Conservation (phyloP, 176 grass and related monocot genomes). For the Bolboschoenus planiculmis region DNA sequence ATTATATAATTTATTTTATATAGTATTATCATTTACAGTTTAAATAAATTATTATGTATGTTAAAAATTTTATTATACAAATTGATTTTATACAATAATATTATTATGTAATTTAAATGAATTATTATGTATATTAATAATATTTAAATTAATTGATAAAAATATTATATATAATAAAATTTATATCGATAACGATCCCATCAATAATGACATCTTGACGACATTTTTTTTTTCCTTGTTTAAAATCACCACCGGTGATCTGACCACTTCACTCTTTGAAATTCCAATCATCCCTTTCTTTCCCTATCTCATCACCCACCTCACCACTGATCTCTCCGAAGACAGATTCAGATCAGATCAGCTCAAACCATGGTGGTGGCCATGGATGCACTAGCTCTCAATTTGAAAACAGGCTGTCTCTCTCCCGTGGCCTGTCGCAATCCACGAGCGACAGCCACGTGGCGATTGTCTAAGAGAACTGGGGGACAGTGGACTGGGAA, state of each 20-base stretch:
- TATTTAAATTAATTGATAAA: no score
- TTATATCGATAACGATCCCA: no score
- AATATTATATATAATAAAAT: no score
- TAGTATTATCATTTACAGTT: no score
- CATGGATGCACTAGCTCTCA: slow-evolving; percentile 63
- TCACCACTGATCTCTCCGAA: not conserved
- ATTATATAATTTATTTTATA: no score
- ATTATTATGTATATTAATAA: no score
- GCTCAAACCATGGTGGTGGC: not conserved
- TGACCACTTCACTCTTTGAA: not conserved
- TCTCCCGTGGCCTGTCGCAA: slow-evolving; percentile 18
- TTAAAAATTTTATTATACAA: no score
- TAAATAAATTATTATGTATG: no score
- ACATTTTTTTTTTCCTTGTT: no score
- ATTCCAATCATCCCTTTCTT: not conserved
- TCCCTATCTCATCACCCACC: not conserved
- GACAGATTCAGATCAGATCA: not conserved
- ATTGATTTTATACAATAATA: no score
- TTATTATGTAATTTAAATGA: no score
- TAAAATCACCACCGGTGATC: slow-evolving; percentile 4
- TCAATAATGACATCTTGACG: no score
- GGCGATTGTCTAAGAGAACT: slow-evolving; percentile 13
- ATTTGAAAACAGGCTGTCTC: slow-evolving; percentile 31
- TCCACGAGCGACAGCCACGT: not conserved
- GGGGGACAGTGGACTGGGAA: slow-evolving; percentile 4